phyloP scores from a whole-genome alignment of 1,139 yeast genomes.

The Arxiozyma slooffiae region DNA sequence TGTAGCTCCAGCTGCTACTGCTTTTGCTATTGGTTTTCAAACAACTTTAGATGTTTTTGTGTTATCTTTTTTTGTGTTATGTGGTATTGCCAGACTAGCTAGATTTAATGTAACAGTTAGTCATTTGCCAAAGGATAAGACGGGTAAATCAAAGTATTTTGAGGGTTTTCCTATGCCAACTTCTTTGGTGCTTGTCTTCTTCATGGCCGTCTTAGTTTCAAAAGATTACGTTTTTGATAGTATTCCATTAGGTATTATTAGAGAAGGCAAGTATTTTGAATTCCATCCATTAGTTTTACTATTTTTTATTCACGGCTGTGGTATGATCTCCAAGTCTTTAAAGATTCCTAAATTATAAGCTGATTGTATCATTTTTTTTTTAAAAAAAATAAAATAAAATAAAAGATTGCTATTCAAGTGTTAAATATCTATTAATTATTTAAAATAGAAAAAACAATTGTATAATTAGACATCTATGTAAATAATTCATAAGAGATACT shows the following conservation, averaged over 20 bases:
- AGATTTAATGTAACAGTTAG: conserved; percentile 91
- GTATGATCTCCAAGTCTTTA: conserved; percentile 82
- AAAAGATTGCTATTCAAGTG: neutral
- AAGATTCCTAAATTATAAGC: conserved; percentile 77
- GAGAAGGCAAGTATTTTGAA: conserved; percentile 50
- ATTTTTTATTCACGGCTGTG: conserved; percentile 75
- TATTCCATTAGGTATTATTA: conserved; percentile 58
- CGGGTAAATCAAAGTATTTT: conserved; percentile 73
- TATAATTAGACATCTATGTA: neutral
- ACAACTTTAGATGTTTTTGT: conserved; percentile 70
- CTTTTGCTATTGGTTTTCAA: conserved; percentile 82
- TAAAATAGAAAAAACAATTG: neutral
- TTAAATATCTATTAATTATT: neutral
- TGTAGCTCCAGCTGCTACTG: conserved; percentile 88
- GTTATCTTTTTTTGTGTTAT: conserved; percentile 76
- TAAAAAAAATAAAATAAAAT: neutral
- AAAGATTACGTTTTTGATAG: conserved; percentile 35
- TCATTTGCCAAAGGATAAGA: conserved; percentile 77
- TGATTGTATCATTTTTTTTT: neutral
- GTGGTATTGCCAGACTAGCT: conserved; percentile 90
- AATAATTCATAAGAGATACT: no score
- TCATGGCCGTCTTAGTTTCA: conserved; percentile 59
- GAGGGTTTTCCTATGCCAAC: conserved; percentile 97
- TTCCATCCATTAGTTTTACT: conserved; percentile 61
- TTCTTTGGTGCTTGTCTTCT: conserved; percentile 59